phyloP scores from a whole-genome alignment of 352 stramenopile genomes.

The Sclerospora graminicola region DNA sequence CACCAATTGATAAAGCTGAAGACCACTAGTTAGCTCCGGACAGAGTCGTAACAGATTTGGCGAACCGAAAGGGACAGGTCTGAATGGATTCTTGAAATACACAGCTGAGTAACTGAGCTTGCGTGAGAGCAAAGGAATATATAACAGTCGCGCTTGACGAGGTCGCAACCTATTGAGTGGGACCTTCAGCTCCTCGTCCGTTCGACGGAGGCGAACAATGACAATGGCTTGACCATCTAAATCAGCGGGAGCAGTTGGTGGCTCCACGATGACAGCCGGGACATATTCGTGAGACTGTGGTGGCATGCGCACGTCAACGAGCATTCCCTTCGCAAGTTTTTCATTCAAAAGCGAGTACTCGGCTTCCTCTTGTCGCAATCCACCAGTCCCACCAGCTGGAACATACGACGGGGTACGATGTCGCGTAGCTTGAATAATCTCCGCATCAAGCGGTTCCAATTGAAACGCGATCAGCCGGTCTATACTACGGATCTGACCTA shows the following conservation, averaged over 20 bases:
- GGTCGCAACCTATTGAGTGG: conserved; percentile 51
- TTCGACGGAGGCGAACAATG: conserved; percentile 47
- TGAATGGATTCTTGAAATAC: conserved; percentile 87
- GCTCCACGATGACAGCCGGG: conserved; percentile 50
- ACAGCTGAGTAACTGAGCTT: conserved; percentile 83
- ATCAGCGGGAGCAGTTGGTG: conserved; percentile 13
- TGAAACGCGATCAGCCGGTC: conserved; percentile 82
- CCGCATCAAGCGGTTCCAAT: conserved; percentile 56
- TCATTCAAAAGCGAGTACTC: conserved; percentile 48
- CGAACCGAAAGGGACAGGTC: conserved; percentile 73
- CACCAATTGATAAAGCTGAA: conserved; percentile 73
- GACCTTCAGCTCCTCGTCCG: conserved; percentile 70
- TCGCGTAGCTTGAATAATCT: conserved; percentile 58
- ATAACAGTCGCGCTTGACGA: conserved; percentile 60
- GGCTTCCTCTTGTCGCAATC: conserved; percentile 29
- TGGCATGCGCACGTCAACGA: conserved; percentile 66
- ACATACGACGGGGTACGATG: conserved; percentile 72
- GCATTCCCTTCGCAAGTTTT: conserved; percentile 36
- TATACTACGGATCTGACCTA: conserved; percentile 82
- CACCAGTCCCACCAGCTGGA: conserved; percentile 12
- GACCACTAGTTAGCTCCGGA: conserved; percentile 69
- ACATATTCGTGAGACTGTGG: conserved; percentile 67
- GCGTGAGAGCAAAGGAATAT: conserved; percentile 70
- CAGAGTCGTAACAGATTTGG: conserved; percentile 81
- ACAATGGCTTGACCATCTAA: conserved; percentile 42